A percentile compares a stretch with the other conserved stretches of the same genome.
Evolutionary conservation across 257 asterid species (phyloP).

Genomic region (Plantago major): DNA sequence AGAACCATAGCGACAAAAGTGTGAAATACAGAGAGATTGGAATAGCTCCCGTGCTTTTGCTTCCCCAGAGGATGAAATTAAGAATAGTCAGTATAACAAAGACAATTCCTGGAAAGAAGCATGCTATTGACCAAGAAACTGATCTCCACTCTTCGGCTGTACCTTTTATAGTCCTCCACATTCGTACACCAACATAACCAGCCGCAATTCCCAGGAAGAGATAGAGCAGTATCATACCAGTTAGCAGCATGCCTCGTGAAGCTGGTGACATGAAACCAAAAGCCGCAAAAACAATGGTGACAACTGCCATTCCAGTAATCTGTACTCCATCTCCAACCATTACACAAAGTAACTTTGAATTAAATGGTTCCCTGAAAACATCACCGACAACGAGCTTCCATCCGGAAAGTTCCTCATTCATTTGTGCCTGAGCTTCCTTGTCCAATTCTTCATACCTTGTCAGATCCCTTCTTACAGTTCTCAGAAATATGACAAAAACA

Average conservation of each 20-base stretch:
- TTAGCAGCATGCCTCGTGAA: constrained; percentile 78
- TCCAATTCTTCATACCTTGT: constrained; percentile 83
- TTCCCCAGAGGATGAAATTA: constrained; percentile 85
- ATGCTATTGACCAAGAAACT: constrained; percentile 69
- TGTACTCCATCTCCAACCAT: constrained; percentile 86
- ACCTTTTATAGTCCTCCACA: constrained; percentile 71
- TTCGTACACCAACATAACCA: constrained; percentile 62
- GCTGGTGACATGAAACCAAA: constrained; percentile 90
- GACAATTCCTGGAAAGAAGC: constrained; percentile 80
- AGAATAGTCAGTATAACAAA: constrained; percentile 60
- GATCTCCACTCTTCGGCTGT: constrained; percentile 70
- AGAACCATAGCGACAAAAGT: constrained; percentile 76
- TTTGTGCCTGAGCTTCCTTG: constrained; percentile 83
- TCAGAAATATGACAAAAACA: constrained; percentile 70
- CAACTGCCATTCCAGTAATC: constrained; percentile 71
- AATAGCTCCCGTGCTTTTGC: constrained; percentile 78
- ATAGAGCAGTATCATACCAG: constrained; percentile 83
- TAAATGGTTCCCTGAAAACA: constrained; percentile 72
- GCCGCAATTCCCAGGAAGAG: constrained; percentile 73
- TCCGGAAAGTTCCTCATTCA: constrained; percentile 88
- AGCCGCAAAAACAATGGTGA: constrained; percentile 75
- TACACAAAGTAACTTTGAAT: constrained; percentile 62
- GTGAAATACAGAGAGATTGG: constrained; percentile 66
- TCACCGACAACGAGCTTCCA: constrained; percentile 94
- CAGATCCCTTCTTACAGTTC: constrained; percentile 85